Conservation (phyloP, 2,329 filamentous ascomycete species). For the Davidsoniella virescens region DNA sequence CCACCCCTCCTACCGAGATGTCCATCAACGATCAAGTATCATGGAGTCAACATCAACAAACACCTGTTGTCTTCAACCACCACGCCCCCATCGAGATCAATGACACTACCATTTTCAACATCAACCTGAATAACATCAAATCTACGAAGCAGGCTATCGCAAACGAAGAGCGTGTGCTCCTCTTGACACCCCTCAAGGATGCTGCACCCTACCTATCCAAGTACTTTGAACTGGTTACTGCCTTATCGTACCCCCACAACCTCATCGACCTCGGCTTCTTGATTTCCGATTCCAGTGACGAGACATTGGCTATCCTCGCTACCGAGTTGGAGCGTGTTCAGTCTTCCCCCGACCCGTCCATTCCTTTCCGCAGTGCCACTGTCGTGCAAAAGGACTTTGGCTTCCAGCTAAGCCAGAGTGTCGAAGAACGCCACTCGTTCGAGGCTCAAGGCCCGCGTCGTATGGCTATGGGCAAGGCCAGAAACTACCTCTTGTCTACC, state of each 20-base stretch:
- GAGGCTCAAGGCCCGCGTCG: constrained; percentile 76
- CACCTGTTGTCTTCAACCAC: constrained; percentile 91
- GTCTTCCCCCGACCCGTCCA: constrained; percentile 51
- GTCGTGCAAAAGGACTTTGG: constrained; percentile 90
- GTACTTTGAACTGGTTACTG: constrained; percentile 82
- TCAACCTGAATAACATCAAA: constrained; percentile 72
- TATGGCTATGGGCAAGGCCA: constrained; percentile 75
- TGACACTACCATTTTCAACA: constrained; percentile 55
- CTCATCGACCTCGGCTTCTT: constrained; percentile 92
- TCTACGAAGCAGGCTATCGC: constrained; percentile 63
- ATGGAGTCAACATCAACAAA: constrained; percentile 79
- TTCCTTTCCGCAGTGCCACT: constrained; percentile 70
- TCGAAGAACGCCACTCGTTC: constrained; percentile 72
- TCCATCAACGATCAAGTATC: constrained; percentile 73
- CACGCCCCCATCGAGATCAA: constrained; percentile 79
- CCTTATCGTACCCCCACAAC: constrained; percentile 85
- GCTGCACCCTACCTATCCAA: constrained; percentile 66
- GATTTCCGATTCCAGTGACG: constrained; percentile 79
- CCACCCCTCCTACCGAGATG: constrained; percentile 94
- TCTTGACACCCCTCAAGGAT: constrained; percentile 86
- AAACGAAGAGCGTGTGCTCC: constrained; percentile 76
- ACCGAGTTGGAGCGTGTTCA: constrained; percentile 81
- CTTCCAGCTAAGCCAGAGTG: constrained; percentile 55
- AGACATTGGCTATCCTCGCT: constrained; percentile 74
- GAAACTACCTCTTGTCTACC: constrained; percentile 77